phyloP scores from a whole-genome alignment of 441 rosid genomes.

The Pelargonium cotyledonis region DNA sequence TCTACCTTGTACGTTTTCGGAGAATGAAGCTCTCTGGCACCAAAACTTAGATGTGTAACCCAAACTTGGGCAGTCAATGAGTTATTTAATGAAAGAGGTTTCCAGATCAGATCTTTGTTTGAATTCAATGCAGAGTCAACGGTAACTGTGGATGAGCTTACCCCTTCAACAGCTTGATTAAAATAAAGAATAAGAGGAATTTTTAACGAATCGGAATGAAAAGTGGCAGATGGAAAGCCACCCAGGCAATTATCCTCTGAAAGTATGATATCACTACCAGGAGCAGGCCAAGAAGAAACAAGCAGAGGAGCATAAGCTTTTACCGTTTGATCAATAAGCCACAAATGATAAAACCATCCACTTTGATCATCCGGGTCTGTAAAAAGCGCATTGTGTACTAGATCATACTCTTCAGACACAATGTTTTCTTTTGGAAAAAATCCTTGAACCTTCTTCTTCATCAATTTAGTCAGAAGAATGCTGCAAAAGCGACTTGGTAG shows the following conservation, averaged over 20 bases:
- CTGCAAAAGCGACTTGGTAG: constrained; percentile 40
- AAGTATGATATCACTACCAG: constrained; percentile 47
- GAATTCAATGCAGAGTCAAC: constrained; percentile 33
- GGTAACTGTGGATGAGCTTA: constrained; percentile 49
- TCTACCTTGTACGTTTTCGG: constrained; percentile 34
- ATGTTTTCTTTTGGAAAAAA: constrained; percentile 44
- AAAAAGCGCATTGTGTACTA: constrained; percentile 69
- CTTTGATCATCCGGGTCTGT: constrained; percentile 91
- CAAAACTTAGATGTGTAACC: constrained; percentile 46
- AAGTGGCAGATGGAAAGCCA: constrained; percentile 26
- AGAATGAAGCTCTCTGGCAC: constrained; percentile 23
- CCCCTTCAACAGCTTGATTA: constrained; percentile 65
- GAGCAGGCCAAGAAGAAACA: constrained; percentile 77
- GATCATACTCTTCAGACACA: constrained; percentile 56
- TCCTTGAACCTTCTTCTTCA: constrained; percentile 47
- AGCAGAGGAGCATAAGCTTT: constrained; percentile 54
- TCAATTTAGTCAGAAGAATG: constrained; percentile 58
- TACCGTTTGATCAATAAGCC: constrained; percentile 89
- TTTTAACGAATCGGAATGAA: constrained; percentile 35
- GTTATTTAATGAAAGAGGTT: constrained; percentile 41
- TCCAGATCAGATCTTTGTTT: constrained; percentile 50
- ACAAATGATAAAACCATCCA: constrained; percentile 96
- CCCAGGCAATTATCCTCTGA: constrained; percentile 29
- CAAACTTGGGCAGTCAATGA: constrained; percentile 48
- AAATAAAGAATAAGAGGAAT: constrained; percentile 73